Base-by-base conservation (phyloP, 2,329 filamentous ascomycete species). In the Talaromyces sp. region DNA sequence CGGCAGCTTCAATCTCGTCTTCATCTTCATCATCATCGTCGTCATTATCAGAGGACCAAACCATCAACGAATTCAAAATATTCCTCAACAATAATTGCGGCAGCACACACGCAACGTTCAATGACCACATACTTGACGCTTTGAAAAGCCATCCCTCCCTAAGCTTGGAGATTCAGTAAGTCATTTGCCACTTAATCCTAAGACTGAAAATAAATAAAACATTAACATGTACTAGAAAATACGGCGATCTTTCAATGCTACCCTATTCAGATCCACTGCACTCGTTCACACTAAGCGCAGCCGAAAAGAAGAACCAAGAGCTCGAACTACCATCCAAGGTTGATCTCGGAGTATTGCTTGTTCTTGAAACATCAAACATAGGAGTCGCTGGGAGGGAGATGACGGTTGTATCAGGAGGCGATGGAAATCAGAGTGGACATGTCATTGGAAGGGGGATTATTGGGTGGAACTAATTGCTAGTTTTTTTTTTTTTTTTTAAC, bases 371-470 rank as follows among this genome's bases (percentile, higher is more conserved):
- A 16, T 75, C 73, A 7, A 71, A 70, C 53, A 68, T 61, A 33
- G 73, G 73, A 9, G 72, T 75, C 30, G 70, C 75, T 6, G 73
- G 73, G 18, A 65, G 73, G 30, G 68, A 71, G 60, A 68, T 75
- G 1, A 73, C 72, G 1, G 63, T 75, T 18, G 55, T 66, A 23
- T 66, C 69, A 40, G 65, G 61, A 9, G 65, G 68, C 1, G 64
- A 61, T 7, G n/a, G 50, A 16, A 5, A 53, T 16, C 6, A 31
- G 10, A n/a, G 27, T n/a, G 50, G 50, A 31, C 28, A 53, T 16
- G 55, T 63, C 33, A 61, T 75, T 27, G 73, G 73, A 2, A 69
- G 67, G 40, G 73, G 73, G 7, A 67, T 75, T 52, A 69, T 75
- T 51, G 73, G 73, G 23, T 75, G 68, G 66, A 73, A 75, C 59